A percentile compares a stretch with the other conserved stretches of the same genome.
Evolutionary conservation across 73 alveolate genomes (phyloP).

Genomic region (Durusdinium trenchii): DNA sequence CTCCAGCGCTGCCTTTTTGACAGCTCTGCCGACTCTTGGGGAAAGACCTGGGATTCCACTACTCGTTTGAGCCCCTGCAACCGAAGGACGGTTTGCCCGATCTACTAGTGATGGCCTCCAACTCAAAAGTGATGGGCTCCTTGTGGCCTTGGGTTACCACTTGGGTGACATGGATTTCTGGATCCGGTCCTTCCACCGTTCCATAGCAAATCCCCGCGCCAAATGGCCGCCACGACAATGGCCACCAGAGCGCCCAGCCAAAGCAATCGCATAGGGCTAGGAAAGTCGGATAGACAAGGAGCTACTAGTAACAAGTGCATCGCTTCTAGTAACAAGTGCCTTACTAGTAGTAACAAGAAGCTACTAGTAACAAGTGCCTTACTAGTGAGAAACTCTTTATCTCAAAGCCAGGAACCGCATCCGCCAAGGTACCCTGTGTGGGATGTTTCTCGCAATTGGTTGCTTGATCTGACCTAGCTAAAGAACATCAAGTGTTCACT

Average conservation of each 20-base stretch:
- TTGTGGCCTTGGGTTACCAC: neutral
- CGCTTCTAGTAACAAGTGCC: neutral
- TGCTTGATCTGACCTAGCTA: too few relatives aligned
- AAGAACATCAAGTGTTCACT: too few relatives aligned
- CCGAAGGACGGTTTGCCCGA: neutral
- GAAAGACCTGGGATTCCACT: neutral
- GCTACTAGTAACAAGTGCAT: neutral
- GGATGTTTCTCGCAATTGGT: too few relatives aligned
- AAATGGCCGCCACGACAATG: neutral
- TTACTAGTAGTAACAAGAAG: neutral
- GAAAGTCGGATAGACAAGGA: neutral
- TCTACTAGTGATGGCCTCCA: neutral
- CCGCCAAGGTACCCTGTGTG: neutral
- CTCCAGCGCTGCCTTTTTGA: too few relatives aligned
- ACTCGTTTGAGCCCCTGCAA: neutral
- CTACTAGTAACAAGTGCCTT: neutral
- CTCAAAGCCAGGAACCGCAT: neutral
- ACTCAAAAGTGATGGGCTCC: neutral
- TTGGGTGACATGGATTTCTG: neutral
- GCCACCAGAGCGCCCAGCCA: neutral
- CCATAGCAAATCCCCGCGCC: slow-evolving; percentile 53
- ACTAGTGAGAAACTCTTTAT: too few relatives aligned
- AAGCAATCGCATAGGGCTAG: neutral
- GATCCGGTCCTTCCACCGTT: slow-evolving; percentile 22
- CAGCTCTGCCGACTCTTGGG: too few relatives aligned